Conservation (phyloP, 2,329 filamentous ascomycete species). For the Orbilia oligospora region DNA sequence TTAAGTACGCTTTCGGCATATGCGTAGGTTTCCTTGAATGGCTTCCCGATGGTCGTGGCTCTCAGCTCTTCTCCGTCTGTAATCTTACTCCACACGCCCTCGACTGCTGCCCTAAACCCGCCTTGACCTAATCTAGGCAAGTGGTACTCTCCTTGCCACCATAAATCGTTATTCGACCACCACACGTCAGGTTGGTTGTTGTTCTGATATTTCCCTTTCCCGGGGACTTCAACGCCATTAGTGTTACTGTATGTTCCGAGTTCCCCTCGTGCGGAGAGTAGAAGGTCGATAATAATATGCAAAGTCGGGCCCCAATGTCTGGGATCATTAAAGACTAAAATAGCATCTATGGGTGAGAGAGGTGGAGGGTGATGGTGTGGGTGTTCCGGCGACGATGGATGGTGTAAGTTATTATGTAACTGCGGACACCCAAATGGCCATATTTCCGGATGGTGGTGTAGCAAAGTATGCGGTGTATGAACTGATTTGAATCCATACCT, state of each 20-base stretch:
- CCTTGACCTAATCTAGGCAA: slow-evolving; percentile 91
- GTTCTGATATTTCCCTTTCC: slow-evolving; percentile 78
- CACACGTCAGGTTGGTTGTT: slow-evolving; percentile 85
- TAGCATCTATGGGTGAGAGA: slow-evolving; percentile 76
- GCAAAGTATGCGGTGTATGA: slow-evolving; percentile 50
- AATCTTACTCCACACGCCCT: slow-evolving; percentile 80
- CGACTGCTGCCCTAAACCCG: slow-evolving; percentile 85
- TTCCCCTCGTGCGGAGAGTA: slow-evolving; percentile 83
- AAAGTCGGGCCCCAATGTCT: slow-evolving; percentile 94
- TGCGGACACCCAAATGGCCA: slow-evolving; percentile 54
- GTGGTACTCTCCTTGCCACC: slow-evolving; percentile 89
- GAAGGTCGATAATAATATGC: slow-evolving; percentile 85
- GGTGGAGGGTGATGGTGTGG: slow-evolving; percentile 20
- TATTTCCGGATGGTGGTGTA: slow-evolving; percentile 54
- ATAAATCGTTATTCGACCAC: slow-evolving; percentile 90
- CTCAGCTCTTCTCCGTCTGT: slow-evolving; percentile 72
- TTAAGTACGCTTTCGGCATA: slow-evolving; percentile 84
- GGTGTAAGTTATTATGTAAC: slow-evolving; percentile 41
- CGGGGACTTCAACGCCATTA: slow-evolving; percentile 72
- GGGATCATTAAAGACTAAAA: slow-evolving; percentile 96
- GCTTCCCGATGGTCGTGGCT: slow-evolving; percentile 85
- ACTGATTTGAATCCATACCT: slow-evolving; percentile 57
- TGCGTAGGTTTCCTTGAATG: slow-evolving; percentile 80
- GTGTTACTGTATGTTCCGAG: slow-evolving; percentile 82
- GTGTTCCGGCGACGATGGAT: slow-evolving; percentile 34